Base-by-base conservation (phyloP, 306 rosid genomes). In the Albizia julibrissin region DNA sequence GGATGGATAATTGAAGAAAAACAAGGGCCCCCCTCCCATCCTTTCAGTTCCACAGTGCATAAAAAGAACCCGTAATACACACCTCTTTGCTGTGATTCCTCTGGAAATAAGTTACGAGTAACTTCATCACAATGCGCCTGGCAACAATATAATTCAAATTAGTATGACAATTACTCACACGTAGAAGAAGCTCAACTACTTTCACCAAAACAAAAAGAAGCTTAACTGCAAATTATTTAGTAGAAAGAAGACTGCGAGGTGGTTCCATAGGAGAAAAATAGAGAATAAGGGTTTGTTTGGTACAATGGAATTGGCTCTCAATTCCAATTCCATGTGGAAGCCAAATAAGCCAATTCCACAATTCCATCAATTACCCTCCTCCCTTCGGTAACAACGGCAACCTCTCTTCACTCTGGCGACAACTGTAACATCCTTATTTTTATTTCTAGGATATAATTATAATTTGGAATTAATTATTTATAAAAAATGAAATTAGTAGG, bases 81-180 rank as follows among this genome's bases (percentile, higher is more conserved):
- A 95, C 99, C 98, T 95, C 99, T 91, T 93, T 95, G 88, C 97
- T 95, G 88, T 95, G 94, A 84, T 93, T 95, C 86, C 92, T 93
- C 85, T 87, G 97, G 85, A 95, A 95, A 87, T 91, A 95, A 47
- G 99, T 93, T 71, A 93, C 86, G 78, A 95, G 88, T 80, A 95
- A 89, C 76, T 93, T 95, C 83, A 95, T 95, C 80, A 95, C 98
- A 84, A 95, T 95, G 76, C 99, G 99, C 89, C 99, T 95, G 97
- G 80, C 78, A 89, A 85, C 54, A 85, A 79, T 85, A 74, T 79
- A 81, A 76, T 47, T 80, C 21, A 70, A 37, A 84, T 82, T 70
- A 82, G 75, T 64, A 72, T 49, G 49, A 62, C 26, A 67, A 29
- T 47, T 40, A 70, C 64, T 29, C 26, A 69, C 71, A 86, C 77